phyloP scores from a whole-genome alignment of 1,284 basidiomycete species.

The Ustilago trichophora region DNA sequence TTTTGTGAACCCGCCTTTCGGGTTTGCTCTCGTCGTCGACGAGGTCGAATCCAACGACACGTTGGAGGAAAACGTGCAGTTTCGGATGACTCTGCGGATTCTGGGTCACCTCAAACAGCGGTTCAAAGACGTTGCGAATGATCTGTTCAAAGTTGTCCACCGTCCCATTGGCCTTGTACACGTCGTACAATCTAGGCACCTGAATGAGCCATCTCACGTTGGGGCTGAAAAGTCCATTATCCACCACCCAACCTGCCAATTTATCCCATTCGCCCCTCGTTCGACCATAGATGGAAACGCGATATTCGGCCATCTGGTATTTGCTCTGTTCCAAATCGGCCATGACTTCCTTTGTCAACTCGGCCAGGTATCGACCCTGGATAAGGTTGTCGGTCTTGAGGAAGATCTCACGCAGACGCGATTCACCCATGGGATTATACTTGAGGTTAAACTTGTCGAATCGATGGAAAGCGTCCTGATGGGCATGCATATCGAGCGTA shows the following conservation, averaged over 20 bases:
- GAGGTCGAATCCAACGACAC: slow-evolving; percentile 94
- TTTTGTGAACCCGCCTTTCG: slow-evolving; percentile 89
- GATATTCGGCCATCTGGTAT: slow-evolving; percentile 91
- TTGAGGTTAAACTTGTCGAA: slow-evolving; percentile 76
- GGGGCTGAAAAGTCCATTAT: slow-evolving; percentile 91
- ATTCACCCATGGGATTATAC: slow-evolving; percentile 95
- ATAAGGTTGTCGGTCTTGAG: slow-evolving; percentile 90
- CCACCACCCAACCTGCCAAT: slow-evolving; percentile 93
- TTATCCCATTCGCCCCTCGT: slow-evolving; percentile 91
- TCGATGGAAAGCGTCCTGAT: slow-evolving; percentile 95
- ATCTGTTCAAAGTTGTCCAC: slow-evolving; percentile 91
- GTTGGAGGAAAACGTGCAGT: slow-evolving; percentile 92
- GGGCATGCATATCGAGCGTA: slow-evolving; percentile 99
- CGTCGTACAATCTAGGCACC: slow-evolving; percentile 91
- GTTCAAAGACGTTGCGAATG: slow-evolving; percentile 86
- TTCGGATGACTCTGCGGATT: slow-evolving; percentile 90
- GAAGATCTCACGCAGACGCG: slow-evolving; percentile 94
- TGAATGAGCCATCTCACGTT: slow-evolving; percentile 99
- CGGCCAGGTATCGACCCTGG: slow-evolving; percentile 87
- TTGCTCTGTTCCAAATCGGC: slow-evolving; percentile 96
- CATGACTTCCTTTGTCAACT: slow-evolving; percentile 94
- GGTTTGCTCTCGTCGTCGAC: slow-evolving; percentile 98
- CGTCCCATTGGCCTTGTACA: slow-evolving; percentile 90
- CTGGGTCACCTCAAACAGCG: slow-evolving; percentile 94
- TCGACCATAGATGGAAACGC: slow-evolving; percentile 90